Percentiles rank a stretch among this genome's conserved stretches.
Conservation (phyloP, 2,329 filamentous ascomycete genomes). For the Pseudogymnoascus sp. region DNA sequence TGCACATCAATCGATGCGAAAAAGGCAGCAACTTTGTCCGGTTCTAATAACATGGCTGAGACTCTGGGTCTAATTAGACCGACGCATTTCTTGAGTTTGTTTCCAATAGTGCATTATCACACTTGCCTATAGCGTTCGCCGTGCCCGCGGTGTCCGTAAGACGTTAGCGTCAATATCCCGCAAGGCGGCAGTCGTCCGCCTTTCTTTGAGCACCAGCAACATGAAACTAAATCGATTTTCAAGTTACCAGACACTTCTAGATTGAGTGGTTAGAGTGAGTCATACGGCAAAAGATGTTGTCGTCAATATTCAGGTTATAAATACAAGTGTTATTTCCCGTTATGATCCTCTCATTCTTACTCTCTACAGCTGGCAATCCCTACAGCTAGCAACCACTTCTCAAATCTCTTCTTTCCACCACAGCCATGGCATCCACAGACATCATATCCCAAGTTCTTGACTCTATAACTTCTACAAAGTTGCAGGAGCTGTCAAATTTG, state of each 20-base stretch:
- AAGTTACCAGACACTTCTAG: not conserved
- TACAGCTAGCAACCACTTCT: not conserved
- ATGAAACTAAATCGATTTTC: not conserved
- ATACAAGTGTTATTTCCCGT: not conserved
- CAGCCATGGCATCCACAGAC: conserved; percentile 28
- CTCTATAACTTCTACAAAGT: conserved; percentile 47
- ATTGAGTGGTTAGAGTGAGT: not conserved
- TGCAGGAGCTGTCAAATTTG: conserved; percentile 44
- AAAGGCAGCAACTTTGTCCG: not conserved
- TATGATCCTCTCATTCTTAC: not conserved
- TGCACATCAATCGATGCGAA: too few species aligned
- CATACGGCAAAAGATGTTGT: not conserved
- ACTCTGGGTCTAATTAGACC: not conserved
- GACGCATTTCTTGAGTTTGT: not conserved
- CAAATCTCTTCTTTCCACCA: not conserved
- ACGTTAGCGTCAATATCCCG: not conserved
- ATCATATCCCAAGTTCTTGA: conserved; percentile 43
- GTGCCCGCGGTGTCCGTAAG: not conserved
- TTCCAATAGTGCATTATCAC: not conserved
- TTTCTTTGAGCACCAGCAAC: not conserved
- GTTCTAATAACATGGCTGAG: not conserved
- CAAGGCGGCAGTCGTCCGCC: not conserved
- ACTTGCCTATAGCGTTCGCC: not conserved
- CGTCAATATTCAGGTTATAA: not conserved
- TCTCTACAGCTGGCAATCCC: not conserved